phyloP scores from a whole-genome alignment of 1,284 basidiomycete species.

The Golubevia pallescens region DNA sequence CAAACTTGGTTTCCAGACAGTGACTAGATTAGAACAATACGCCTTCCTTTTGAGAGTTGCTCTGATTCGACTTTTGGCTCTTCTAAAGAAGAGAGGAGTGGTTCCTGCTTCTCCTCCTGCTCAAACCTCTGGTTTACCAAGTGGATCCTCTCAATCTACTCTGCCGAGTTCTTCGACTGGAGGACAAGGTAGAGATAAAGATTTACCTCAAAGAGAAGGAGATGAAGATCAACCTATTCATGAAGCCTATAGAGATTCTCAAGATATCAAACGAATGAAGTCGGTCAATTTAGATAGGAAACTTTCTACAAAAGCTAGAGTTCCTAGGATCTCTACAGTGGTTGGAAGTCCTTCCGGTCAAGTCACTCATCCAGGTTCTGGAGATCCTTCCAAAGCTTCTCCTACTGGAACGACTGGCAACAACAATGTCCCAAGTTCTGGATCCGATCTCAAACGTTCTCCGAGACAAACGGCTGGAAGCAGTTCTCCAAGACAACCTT shows the following conservation, averaged over 20 bases:
- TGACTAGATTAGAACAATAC: slow-evolving; percentile 94
- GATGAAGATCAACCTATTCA: slow-evolving; percentile 24
- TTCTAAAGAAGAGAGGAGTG: slow-evolving; percentile 88
- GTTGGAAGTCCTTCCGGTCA: slow-evolving; percentile 86
- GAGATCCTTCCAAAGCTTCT: too few species aligned
- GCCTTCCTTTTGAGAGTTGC: slow-evolving; percentile 96
- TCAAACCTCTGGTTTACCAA: neutral
- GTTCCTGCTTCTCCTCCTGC: slow-evolving; percentile 74
- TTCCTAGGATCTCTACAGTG: slow-evolving; percentile 92
- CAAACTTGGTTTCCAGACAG: slow-evolving; percentile 78
- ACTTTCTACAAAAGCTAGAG: slow-evolving; percentile 84
- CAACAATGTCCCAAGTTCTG: too few species aligned
- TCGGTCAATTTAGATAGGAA: slow-evolving; percentile 90
- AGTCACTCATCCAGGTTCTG: too few species aligned
- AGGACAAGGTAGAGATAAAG: slow-evolving; percentile 32
- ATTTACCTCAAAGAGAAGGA: neutral
- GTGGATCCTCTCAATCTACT: slow-evolving; percentile 12
- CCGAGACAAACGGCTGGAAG: too few species aligned
- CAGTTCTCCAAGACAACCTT: too few species aligned
- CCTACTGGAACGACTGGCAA: too few species aligned
- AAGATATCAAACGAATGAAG: slow-evolving; percentile 92
- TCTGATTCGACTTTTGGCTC: slow-evolving; percentile 84
- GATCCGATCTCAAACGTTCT: too few species aligned
- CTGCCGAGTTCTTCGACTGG: slow-evolving; percentile 12
- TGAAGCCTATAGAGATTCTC: slow-evolving; percentile 77